These are phyloP conservation scores for Pseudogymnoascus sp. DNA, from an alignment of 2,329 filamentous ascomycete genomes.

Conservation along the genomic window DNA sequence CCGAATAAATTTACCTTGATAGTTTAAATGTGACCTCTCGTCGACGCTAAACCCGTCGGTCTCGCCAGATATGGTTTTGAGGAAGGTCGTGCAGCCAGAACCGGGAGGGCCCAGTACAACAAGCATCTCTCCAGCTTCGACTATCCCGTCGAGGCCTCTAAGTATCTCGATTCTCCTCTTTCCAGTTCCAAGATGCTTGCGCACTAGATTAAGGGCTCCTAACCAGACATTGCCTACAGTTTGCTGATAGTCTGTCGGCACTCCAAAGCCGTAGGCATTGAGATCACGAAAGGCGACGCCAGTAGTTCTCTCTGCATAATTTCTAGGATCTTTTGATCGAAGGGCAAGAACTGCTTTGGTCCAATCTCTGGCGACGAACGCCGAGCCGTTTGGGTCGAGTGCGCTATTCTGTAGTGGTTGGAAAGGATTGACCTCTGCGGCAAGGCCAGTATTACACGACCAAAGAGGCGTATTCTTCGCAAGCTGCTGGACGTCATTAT, in stretches of 20 bases:
- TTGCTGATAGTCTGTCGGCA: slow-evolving; percentile 24
- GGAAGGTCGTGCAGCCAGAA: slow-evolving; percentile 52
- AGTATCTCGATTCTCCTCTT: slow-evolving; percentile 49
- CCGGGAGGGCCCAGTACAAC: slow-evolving; percentile 60
- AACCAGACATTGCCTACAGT: slow-evolving; percentile 33
- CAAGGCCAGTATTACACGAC: neutral
- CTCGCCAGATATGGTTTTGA: slow-evolving; percentile 50
- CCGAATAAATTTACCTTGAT: slow-evolving; percentile 41
- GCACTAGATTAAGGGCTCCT: slow-evolving; percentile 35
- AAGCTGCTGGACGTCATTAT: neutral
- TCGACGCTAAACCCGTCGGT: slow-evolving; percentile 48
- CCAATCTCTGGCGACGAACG: slow-evolving; percentile 11
- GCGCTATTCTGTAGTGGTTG: slow-evolving; percentile 37
- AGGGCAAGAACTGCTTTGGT: slow-evolving; percentile 24
- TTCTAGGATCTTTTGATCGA: slow-evolving; percentile 41
- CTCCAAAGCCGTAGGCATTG: slow-evolving; percentile 21
- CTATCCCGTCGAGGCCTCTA: slow-evolving; percentile 52
- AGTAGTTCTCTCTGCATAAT: slow-evolving; percentile 15
- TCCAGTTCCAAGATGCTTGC: slow-evolving; percentile 45
- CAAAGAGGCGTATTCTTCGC: neutral
- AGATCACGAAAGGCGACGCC: slow-evolving; percentile 22
- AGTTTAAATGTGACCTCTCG: slow-evolving; percentile 46
- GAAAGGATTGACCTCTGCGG: slow-evolving; percentile 39
- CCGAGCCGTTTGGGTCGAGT: slow-evolving; percentile 37
- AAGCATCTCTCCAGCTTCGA: slow-evolving; percentile 57